A percentile compares a stretch with the other conserved stretches of the same genome.
These are phyloP conservation scores for Thraustochytrium striatum DNA, from an alignment of 352 stramenopile genomes.

Conservation along the genomic window DNA sequence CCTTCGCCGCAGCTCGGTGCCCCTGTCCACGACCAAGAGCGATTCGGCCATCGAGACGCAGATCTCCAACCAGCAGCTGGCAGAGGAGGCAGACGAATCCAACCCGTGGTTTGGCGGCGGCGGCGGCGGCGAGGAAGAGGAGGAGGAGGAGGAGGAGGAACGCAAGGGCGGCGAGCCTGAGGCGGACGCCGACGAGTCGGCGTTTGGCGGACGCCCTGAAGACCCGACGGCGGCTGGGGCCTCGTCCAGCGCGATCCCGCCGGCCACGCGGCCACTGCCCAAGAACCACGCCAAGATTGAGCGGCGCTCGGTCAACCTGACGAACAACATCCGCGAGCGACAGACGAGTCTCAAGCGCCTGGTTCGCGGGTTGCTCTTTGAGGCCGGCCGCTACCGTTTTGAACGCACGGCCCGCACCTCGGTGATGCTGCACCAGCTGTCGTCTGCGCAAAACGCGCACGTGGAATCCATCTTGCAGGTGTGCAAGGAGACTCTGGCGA, in stretches of 20 bases:
- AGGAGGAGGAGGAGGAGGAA: no score
- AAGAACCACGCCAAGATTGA: constrained; percentile 16
- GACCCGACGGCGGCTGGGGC: neutral
- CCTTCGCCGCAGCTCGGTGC: no score
- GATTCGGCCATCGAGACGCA: no score
- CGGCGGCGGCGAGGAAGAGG: no score
- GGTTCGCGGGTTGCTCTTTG: constrained; percentile 25
- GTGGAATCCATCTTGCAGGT: neutral
- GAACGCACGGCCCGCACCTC: constrained; percentile 19
- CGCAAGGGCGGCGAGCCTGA: no score
- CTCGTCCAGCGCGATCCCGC: neutral
- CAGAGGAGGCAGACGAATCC: no score
- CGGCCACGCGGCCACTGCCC: neutral
- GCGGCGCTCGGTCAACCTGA: neutral
- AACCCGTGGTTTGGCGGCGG: no score
- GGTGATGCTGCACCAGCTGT: neutral
- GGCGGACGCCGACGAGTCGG: no score
- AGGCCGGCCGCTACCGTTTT: constrained; percentile 27
- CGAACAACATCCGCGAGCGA: constrained; percentile 5
- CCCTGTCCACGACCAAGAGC: no score
- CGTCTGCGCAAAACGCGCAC: neutral
- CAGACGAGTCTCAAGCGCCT: constrained; percentile 24
- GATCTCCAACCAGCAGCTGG: no score
- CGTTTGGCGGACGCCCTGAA: no score
- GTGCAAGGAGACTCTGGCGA: neutral